These are phyloP conservation scores for Cercophora scortea DNA, from an alignment of 495 filamentous ascomycete species.

Conservation along the genomic window DNA sequence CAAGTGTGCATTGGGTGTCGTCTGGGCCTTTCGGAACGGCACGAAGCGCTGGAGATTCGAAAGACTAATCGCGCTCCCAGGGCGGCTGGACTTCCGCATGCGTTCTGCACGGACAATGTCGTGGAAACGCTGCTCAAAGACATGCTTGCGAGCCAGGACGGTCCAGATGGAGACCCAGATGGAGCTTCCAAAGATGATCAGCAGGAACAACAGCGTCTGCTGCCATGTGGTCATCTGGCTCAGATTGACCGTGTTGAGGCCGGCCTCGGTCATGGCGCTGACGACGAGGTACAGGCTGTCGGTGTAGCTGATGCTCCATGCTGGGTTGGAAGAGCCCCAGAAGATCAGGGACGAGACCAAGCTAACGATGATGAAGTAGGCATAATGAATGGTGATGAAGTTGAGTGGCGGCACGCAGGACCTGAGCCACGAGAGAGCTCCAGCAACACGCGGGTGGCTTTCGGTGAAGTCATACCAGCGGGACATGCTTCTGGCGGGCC, in stretches of 20 bases:
- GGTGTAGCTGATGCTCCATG: conserved; percentile 57
- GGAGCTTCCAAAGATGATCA: conserved; percentile 65
- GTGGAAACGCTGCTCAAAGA: conserved; percentile 62
- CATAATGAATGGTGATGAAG: conserved; percentile 66
- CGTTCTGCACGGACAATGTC: conserved; percentile 47
- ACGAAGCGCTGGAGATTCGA: conserved; percentile 5
- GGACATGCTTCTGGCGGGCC: conserved; percentile 1
- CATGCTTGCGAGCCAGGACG: conserved; percentile 56
- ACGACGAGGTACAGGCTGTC: conserved; percentile 71
- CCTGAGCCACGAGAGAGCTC: conserved; percentile 1
- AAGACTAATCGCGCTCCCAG: conserved; percentile 3
- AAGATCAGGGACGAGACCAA: conserved; percentile 65
- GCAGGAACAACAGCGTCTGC: conserved; percentile 63
- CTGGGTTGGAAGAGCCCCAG: conserved; percentile 55
- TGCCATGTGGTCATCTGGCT: conserved; percentile 72
- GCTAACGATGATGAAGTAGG: conserved; percentile 64
- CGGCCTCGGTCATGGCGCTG: conserved; percentile 75
- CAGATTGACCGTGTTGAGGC: conserved; percentile 38
- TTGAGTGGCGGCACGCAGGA: conserved; percentile 51
- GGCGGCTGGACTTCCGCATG: conserved; percentile 12
- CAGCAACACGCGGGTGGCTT: conserved; percentile 1
- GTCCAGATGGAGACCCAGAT: conserved; percentile 59
- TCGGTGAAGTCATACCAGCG: conserved; percentile 11
- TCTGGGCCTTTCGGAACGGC: conserved; percentile 8
- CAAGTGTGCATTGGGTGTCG: neutral